Percentiles rank a stretch among this genome's conserved stretches.
Evolutionary conservation across 2,329 filamentous ascomycete genomes (phyloP).

Genomic region (Pezicula radicicola): DNA sequence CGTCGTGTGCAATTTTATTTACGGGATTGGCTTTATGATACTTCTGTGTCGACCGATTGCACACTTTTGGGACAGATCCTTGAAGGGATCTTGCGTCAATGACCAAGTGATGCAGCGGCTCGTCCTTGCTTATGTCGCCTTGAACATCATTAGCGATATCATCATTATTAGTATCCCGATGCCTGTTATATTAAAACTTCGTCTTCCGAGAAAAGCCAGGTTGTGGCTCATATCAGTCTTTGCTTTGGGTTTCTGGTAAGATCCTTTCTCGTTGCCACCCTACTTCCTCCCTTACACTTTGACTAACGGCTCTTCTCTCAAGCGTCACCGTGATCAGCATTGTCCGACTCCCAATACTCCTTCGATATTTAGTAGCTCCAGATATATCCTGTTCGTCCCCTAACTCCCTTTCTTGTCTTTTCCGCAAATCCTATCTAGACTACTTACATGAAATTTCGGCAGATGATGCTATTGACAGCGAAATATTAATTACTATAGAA

Average conservation of each 20-base stretch:
- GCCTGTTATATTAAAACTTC: not conserved
- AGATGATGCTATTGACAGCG: not conserved
- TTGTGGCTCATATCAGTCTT: not conserved
- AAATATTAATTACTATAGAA: not conserved
- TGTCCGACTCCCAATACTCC: not conserved
- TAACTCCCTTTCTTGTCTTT: not conserved
- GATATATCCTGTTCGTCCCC: not conserved
- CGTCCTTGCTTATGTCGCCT: not conserved
- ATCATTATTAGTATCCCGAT: not conserved
- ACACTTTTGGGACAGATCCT: not conserved
- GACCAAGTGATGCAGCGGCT: not conserved
- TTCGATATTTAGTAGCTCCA: not conserved
- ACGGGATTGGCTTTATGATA: not conserved
- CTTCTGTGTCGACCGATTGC: not conserved
- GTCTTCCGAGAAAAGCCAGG: not conserved
- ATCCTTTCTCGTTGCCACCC: not conserved
- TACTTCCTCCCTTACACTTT: not conserved
- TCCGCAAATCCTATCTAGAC: not conserved
- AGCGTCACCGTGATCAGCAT: not conserved
- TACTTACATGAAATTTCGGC: not conserved
- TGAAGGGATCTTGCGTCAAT: not conserved
- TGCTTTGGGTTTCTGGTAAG: not conserved
- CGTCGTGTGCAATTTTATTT: not conserved
- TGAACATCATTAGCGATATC: not conserved
- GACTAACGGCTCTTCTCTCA: not conserved